Base-by-base conservation (phyloP, 1,139 yeast genomes). In the Protomyces pachydermus region DNA sequence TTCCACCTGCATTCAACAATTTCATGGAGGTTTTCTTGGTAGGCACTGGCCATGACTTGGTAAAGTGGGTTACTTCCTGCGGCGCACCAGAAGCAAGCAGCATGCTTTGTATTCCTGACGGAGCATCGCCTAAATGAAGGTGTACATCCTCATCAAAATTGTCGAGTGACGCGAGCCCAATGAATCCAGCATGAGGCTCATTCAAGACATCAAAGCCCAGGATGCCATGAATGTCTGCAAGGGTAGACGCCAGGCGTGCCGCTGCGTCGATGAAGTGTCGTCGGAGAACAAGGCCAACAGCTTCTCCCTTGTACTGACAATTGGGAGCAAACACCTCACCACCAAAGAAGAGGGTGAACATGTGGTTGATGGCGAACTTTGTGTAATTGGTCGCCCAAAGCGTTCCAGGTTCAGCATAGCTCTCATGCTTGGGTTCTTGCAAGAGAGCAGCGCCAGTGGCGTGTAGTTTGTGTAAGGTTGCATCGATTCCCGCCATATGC, bases 321-420 rank as follows among this genome's bases (percentile, higher is more conserved):
- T 86, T 80, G 0, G 91, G 97, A 67, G 81, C 91, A 80, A 78
- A 86, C 75, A 70, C 79, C 72, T 76, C 79, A 1, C 97, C 98
- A 1, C 87, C 86, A 75, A 88, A 91, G 72, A 91, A 91, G 69
- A 89, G 73, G 0, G 96, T 88, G 73, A 90, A 90, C 93, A 91
- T 88, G 6, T 87, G 85, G 68, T 85, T 82, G 25, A 88, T 80
- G 0, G 91, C 96, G 66, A 89, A 77, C 46, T 95, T 79, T 67
- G 80, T 82, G 71, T 91, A 91, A 74, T 91, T 91, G 0, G 97
- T 86, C 0, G 96, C 86, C 98, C 98, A 91, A 51, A 90, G 79
- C 97, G 91, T 91, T 71, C 89, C 88, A 3, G 88, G 88, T 71
- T 82, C 87, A 1, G 72, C 68, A 35, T 75, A 77, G 0, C 79